Evolutionary conservation across 495 filamentous ascomycete genomes (phyloP).

Genomic region (Neurospora cerealis): DNA sequence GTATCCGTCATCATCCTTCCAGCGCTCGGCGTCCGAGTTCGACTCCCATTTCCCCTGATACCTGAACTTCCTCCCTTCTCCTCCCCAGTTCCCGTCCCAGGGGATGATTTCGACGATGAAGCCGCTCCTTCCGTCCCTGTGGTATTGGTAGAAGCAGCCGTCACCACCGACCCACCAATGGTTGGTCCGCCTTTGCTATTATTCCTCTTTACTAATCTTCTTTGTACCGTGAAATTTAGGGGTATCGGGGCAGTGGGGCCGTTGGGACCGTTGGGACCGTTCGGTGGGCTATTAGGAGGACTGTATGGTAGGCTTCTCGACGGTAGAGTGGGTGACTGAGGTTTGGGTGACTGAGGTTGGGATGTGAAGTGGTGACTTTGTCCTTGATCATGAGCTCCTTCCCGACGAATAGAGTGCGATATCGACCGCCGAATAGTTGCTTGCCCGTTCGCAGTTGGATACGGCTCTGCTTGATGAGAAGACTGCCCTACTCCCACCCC

Average conservation of each 20-base stretch:
- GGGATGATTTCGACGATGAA: neutral
- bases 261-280: neutral
- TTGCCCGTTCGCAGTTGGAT: neutral
- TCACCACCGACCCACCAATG: neutral
- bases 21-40: neutral
- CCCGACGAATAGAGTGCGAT: neutral
- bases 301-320: neutral
- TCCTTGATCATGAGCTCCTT: neutral
- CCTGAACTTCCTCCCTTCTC: neutral
- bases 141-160: neutral
- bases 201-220: too few relatives aligned
- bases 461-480: neutral
- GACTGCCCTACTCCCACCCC: neutral
- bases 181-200: neutral
- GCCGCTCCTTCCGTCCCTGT: too few relatives aligned
- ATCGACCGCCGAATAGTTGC: neutral
- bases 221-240: too few relatives aligned
- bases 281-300: neutral
- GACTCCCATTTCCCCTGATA: neutral
- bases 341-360: neutral
- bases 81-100: neutral
- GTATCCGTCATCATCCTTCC: neutral
- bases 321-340: neutral
- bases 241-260: too few relatives aligned
- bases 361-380: neutral